Conservation (phyloP, 345 rosid species). For the Xanthoceras sorbifolium region DNA sequence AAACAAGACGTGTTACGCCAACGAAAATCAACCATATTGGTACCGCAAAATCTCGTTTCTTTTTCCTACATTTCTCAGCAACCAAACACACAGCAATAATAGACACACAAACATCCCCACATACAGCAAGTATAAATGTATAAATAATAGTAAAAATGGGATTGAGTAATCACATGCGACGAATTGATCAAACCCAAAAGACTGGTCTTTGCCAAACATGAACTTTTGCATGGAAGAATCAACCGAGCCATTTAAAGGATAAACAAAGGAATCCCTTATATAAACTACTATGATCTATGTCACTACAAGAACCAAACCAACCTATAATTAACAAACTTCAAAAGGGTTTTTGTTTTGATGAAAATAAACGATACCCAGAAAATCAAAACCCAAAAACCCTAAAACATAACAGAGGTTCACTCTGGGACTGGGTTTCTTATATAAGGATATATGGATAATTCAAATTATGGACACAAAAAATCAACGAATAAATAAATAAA, state of each 20-base stretch:
- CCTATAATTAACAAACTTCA: neutral
- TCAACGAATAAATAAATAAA: conserved; percentile 10
- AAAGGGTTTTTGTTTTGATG: neutral
- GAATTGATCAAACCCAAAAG: conserved; percentile 78
- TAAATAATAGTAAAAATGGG: conserved; percentile 1
- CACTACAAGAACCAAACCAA: conserved; percentile 9
- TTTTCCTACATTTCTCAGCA: neutral
- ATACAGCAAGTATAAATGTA: neutral
- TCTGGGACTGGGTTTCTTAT: conserved; percentile 8
- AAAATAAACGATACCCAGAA: conserved; percentile 22
- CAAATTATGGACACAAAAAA: conserved; percentile 43
- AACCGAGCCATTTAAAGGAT: conserved; percentile 72
- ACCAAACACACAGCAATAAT: neutral
- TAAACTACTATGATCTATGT: conserved; percentile 3
- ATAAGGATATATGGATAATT: conserved; percentile 44
- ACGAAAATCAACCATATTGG: neutral
- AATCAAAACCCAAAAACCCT: conserved; percentile 27
- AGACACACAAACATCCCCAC: neutral
- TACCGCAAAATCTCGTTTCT: neutral
- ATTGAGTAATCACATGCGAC: conserved; percentile 74
- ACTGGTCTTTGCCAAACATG: conserved; percentile 62
- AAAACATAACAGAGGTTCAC: conserved; percentile 16
- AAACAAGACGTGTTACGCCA: neutral
- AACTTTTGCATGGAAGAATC: conserved; percentile 78
- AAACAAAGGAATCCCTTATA: conserved; percentile 17